Base-by-base conservation (phyloP, 768 basidiomycete genomes). In the Leucocoprinus birnbaumii region DNA sequence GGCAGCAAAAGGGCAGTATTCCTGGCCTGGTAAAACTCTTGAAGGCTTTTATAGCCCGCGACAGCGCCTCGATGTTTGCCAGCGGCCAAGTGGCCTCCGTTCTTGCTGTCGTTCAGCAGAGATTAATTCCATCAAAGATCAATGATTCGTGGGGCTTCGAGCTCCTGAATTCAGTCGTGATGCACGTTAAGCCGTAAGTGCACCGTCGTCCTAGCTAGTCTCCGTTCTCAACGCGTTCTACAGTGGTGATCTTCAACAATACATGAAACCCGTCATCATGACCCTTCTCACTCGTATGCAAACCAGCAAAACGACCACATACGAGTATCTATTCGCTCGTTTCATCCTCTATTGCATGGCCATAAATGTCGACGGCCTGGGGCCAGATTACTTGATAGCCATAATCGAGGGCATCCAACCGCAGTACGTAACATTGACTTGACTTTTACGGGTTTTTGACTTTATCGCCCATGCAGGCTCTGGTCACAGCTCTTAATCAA, bases 101-200 rank as follows among this genome's bases (percentile, higher is more conserved):
- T 13, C 74, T 98, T 26, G 96, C 91, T 45, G 87, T 99, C 52
- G 77, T 87, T 8, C 95, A 97, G 69, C 95, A 97, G 64, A 80
- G 94, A 42, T 72, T 99, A 18, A 85, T 97, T 27, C 91, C 91
- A 4, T 87, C 85, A 16, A 95, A 94, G 66, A 53, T 86, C 24
- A 94, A 97, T 63, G 96, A 99, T 68, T 80, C 73, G 3, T 95
- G 89, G 82, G 96, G 93, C 1, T 94, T 96, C 59, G 94, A 97
- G 66, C 73, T 99, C 10, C 66, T 99, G 45, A 84, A 95, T 56
- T 80, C 83, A 3, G 80, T 97, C 16, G 80, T 94, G 50, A 77
- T 80, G 47, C 70, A 83, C 63, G 79, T 93, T 14, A 86, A 90
- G 46, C 75, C 85, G 92, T 98, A 66, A 69, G 92, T 80, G 6